Conservation (phyloP, 164 flowering plant species). For the Chimonanthus praecox region DNA sequence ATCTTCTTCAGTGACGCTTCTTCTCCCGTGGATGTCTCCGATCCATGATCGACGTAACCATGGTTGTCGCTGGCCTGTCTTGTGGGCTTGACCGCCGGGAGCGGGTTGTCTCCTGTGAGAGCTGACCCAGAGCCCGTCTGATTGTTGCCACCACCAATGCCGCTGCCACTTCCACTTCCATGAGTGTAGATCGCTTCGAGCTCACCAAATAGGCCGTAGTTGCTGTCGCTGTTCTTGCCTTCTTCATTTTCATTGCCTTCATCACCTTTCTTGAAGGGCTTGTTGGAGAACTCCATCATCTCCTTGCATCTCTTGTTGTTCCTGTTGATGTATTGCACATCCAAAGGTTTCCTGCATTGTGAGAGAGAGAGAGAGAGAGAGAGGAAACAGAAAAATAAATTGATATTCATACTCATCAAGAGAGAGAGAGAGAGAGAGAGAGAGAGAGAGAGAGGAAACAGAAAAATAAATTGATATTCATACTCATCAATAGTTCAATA, state of each 20-base stretch:
- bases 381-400: background rate
- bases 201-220: conserved; percentile 27
- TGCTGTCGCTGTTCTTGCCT: conserved; percentile 16
- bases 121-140: conserved; percentile 19
- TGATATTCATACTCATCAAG: too few species aligned
- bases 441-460: background rate
- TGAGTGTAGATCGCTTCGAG: conserved; percentile 32
- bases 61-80: conserved; percentile 18
- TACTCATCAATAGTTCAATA: too few species aligned
- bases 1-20: conserved; percentile 17
- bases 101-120: conserved; percentile 13
- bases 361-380: background rate
- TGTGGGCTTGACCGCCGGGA: conserved; percentile 5
- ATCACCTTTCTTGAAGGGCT: conserved; percentile 4
- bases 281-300: conserved; percentile 1
- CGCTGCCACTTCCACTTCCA: conserved; percentile 8
- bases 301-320: conserved; percentile 7
- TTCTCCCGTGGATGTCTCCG: conserved; percentile 25
- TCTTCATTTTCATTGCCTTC: conserved; percentile 7
- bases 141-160: conserved; percentile 16
- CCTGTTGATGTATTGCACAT: background rate
- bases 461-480: background rate
- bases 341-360: conserved; percentile 19
- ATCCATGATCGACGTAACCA: conserved; percentile 18
- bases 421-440: background rate